Evolutionary conservation across 1,284 basidiomycete species (phyloP), one percentile per base, ranked within the genome.

Genomic region (Leccinum pseudoinsigne): DNA sequence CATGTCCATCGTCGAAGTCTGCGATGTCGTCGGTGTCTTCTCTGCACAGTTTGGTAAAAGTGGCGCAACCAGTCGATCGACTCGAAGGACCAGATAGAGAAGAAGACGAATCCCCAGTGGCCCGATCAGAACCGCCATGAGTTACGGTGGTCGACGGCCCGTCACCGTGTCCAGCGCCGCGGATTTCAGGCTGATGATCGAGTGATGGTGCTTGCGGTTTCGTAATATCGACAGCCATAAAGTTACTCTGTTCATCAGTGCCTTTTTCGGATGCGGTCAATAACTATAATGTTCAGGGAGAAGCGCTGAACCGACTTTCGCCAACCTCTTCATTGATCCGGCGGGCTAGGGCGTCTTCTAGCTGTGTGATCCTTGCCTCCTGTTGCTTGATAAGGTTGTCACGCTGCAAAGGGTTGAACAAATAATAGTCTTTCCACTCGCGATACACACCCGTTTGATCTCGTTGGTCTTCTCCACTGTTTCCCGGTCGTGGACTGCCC

Each of bases 391-490:
- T 79, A 62, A 77, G 68, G 58, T 77, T 80, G 57, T 85, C 82
- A 64, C 78, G 77, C 83, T 84, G 56, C 50, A 64, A 68, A 62
- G 58, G 55, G 55, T 67, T 55, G 56, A 62, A 55, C 11, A 64
- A 63, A 40, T 42, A 59, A 56, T 21, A 14, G 23, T 53, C 60
- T 40, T 45, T 59, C 58, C 21, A 57, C 58, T 55, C 16, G 26
- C 31, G 26, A 47, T 75, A 57, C 76, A 38, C 65, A 84, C 85
- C 65, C 79, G 73, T 64, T 81, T 80, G 34, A 86, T 77, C 60
- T 85, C 83, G 66, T 86, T 83, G 56, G 77, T 77, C 69, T 84
- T 86, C 45, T 74, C 78, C 21, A 84, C 77, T 31, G 80, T 74
- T 23, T 81, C 80, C 57, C 82, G 78, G 67, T 84, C 84, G 66